Conservation (phyloP, 352 stramenopile species). For the Globisporangium takayamanum region DNA sequence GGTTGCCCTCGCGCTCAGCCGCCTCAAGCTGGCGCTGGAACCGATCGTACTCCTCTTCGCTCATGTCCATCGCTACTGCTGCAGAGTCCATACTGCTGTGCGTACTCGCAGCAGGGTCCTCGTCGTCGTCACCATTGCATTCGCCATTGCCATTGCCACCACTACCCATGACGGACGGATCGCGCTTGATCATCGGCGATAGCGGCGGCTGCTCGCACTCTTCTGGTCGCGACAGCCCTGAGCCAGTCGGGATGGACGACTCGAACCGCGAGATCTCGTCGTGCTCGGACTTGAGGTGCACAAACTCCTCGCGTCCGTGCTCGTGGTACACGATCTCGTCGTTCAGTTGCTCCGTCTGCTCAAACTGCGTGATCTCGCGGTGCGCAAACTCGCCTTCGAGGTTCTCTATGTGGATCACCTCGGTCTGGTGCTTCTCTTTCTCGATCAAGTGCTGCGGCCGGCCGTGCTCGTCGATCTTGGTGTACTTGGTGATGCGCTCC, state of each 20-base stretch:
- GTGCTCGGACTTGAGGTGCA: conserved; percentile 77
- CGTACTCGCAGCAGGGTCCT: not conserved
- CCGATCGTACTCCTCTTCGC: conserved; percentile 2
- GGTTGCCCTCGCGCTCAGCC: conserved; percentile 5
- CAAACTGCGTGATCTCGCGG: conserved; percentile 82
- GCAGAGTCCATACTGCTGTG: not conserved
- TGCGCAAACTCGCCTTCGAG: conserved; percentile 73
- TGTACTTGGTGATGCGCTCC: conserved; percentile 84
- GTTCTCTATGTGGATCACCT: conserved; percentile 84
- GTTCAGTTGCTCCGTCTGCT: conserved; percentile 78
- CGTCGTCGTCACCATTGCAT: conserved; percentile 1
- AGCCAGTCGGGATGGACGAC: conserved; percentile 43
- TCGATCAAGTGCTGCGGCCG: conserved; percentile 70
- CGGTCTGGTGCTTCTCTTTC: conserved; percentile 78
- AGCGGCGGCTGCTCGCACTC: conserved; percentile 70
- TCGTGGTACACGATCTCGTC: conserved; percentile 80
- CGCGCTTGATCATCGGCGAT: conserved; percentile 72
- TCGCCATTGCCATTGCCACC: conserved; percentile 1
- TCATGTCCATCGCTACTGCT: conserved; percentile 7
- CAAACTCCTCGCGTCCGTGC: conserved; percentile 70
- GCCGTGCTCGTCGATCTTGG: conserved; percentile 81
- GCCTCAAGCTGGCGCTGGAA: conserved; percentile 6
- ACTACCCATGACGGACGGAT: conserved; percentile 29
- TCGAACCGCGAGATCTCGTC: conserved; percentile 84
- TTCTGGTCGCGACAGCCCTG: conserved; percentile 25